Evolutionary conservation across 2,329 filamentous ascomycete genomes (phyloP).

Genomic region (Pyricularia pennisetigena): DNA sequence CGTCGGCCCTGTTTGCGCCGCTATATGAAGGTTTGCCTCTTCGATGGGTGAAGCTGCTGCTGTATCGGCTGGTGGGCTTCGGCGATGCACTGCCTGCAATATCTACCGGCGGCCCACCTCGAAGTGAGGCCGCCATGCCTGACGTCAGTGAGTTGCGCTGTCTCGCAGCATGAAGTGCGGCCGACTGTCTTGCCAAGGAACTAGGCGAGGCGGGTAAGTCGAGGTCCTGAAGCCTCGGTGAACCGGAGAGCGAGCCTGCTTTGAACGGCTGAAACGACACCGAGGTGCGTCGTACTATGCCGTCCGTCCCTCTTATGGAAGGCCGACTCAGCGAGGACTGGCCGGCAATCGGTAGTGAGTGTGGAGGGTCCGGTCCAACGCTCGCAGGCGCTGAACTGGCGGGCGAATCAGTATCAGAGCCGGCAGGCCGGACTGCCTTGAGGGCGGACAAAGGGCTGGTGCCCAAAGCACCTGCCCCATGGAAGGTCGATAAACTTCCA

Average conservation of each 20-base stretch:
- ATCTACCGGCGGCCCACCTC: conserved; percentile 53
- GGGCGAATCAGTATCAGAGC: conserved; percentile 53
- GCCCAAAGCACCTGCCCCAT: conserved; percentile 66
- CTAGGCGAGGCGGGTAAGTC: conserved; percentile 47
- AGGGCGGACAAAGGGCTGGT: conserved; percentile 82
- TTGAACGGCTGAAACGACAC: conserved; percentile 96
- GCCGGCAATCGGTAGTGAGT: conserved; percentile 42
- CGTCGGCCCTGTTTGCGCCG: conserved; percentile 59
- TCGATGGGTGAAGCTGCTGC: conserved; percentile 88
- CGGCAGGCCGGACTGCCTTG: conserved; percentile 53
- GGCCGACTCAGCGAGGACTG: conserved; percentile 20
- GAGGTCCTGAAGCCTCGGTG: conserved; percentile 45
- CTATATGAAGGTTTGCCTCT: conserved; percentile 69
- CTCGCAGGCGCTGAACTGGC: conserved; percentile 38
- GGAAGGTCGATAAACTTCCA: conserved; percentile 81
- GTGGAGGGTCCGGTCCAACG: conserved; percentile 33
- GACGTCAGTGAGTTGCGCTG: conserved; percentile 66
- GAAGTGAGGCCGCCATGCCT: conserved; percentile 64
- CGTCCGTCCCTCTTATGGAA: conserved; percentile 36
- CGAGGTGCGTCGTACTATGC: conserved; percentile 59
- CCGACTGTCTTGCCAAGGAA: conserved; percentile 37
- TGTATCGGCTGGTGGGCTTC: conserved; percentile 76
- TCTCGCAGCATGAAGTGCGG: conserved; percentile 45
- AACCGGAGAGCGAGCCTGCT: conserved; percentile 86
- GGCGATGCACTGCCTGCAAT: conserved; percentile 63